phyloP scores from a whole-genome alignment of 352 stramenopile species.

The Globisporangium canariense region DNA sequence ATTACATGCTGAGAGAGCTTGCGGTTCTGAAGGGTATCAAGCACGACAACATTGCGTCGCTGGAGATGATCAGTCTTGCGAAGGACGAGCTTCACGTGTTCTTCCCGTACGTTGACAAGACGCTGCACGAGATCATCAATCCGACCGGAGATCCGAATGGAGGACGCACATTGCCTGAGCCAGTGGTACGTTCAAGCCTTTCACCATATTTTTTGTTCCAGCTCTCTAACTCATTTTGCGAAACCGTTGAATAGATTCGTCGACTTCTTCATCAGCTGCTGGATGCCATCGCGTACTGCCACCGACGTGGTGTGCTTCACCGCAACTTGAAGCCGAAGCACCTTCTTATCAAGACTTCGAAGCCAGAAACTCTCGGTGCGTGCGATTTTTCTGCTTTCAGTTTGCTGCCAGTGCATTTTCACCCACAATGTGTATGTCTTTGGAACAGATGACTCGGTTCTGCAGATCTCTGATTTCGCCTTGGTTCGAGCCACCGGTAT shows the following conservation, averaged over 20 bases:
- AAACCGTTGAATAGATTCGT: slow-evolving; percentile 41
- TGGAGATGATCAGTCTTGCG: slow-evolving; percentile 86
- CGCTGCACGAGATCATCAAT: slow-evolving; percentile 90
- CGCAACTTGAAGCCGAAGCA: slow-evolving; percentile 91
- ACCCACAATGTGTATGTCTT: neutral
- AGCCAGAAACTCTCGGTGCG: slow-evolving; percentile 60
- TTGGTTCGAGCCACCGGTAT: slow-evolving; percentile 85
- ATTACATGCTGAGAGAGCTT: slow-evolving; percentile 91
- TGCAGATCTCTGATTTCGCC: slow-evolving; percentile 88
- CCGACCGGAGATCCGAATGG: slow-evolving; percentile 80
- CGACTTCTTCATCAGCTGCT: slow-evolving; percentile 84
- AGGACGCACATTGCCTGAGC: slow-evolving; percentile 67
- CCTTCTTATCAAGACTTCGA: slow-evolving; percentile 76
- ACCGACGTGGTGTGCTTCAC: slow-evolving; percentile 84
- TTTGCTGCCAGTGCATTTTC: neutral
- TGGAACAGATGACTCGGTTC: slow-evolving; percentile 47
- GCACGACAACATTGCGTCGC: slow-evolving; percentile 85
- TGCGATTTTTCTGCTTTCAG: neutral
- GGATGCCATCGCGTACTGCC: slow-evolving; percentile 86
- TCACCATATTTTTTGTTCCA: neutral
- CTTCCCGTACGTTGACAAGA: slow-evolving; percentile 90
- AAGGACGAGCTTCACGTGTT: slow-evolving; percentile 89
- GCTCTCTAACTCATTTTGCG: slow-evolving; percentile 6
- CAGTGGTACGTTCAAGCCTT: slow-evolving; percentile 42
- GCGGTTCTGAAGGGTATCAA: slow-evolving; percentile 85